Base-by-base conservation (phyloP, 176 grass and related monocot genomes). In the Aegilops longissima region DNA sequence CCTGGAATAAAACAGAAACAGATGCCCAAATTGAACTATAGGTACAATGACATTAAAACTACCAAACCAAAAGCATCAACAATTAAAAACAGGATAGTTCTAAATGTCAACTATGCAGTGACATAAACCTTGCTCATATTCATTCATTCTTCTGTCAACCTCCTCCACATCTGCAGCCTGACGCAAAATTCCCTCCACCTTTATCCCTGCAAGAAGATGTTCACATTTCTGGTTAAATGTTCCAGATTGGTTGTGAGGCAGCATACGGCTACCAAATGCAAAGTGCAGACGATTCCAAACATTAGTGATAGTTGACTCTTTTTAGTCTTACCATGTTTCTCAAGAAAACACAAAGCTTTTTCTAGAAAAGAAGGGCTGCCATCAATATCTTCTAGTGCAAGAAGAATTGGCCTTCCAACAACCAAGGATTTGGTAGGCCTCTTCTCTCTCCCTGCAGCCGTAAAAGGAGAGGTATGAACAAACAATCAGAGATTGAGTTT, bases 331-430 rank as follows among this genome's bases (percentile, higher is more conserved):
- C 97, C 97, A 94, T 97, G 76, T 85, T 94, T 99, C 94, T 99
- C 97, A 80, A 99, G 87, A 87, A 99, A 99, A 47, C 89, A 8
- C 89, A 99, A 89, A 89, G 97, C 97, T 89, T 99, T 97, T 82
- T 99, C 97, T 38, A 99, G 89, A 84, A 99, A 99, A 85, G 97
- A 99, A 82, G 97, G 94, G 34, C 94, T 92, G 77, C 97, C 97
- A 90, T 99, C 97, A 70, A 99, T 99, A 89, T 99, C 94, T 90
- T 99, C 97, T 27, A 99, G 94, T 80, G 97, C 97, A 78, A 99
- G 94, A 66, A 99, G 89, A 90, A 99, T 99, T 65, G 97, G 97
- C 72, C 97, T 92, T 44, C 97, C 97, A 34, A 99, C 92, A 93
- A 97, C 94, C 69, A 94, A 87, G 5, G 94, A 99, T 88, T 97